Evolutionary conservation across 2,329 filamentous ascomycete genomes (phyloP).

Genomic region (Pestalotiopsis sp.): DNA sequence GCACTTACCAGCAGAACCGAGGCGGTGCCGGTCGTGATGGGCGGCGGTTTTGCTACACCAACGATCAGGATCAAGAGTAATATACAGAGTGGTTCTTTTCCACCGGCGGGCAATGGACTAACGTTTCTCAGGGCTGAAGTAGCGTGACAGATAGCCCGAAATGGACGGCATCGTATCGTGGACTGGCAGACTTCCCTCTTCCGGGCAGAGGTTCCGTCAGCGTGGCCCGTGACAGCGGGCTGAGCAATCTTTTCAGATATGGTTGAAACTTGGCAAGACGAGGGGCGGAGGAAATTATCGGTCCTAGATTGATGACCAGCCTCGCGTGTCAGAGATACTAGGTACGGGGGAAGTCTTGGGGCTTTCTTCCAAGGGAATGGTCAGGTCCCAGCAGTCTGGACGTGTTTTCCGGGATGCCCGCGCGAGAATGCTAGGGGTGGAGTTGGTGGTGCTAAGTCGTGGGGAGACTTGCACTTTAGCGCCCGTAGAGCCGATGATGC

Average conservation of each 20-base stretch:
- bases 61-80: not conserved
- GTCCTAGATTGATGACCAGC: not conserved
- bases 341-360: not conserved
- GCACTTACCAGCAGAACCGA: slow-evolving; percentile 37
- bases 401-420: slow-evolving; percentile 7
- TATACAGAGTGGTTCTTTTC: not conserved
- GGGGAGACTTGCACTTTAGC: slow-evolving; percentile 1
- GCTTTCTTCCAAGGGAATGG: not conserved
- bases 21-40: slow-evolving; percentile 42
- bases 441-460: not conserved
- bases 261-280: not conserved
- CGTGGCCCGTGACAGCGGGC: slow-evolving; percentile 10
- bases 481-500: slow-evolving; percentile 4
- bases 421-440: not conserved
- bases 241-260: not conserved
- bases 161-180: slow-evolving; percentile 34
- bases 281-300: not conserved
- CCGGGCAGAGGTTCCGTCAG: not conserved
- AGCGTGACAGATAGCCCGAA: slow-evolving; percentile 27
- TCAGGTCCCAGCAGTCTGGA: slow-evolving; percentile 4
- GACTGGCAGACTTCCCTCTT: slow-evolving; percentile 1
- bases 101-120: slow-evolving; percentile 19
- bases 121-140: slow-evolving; percentile 32
- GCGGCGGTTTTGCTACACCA: slow-evolving; percentile 37
- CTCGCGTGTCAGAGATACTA: not conserved